Evolutionary conservation across 1,284 basidiomycete species (phyloP), one percentile per base, ranked within the genome.

Genomic region (Ganoderma meredithae): DNA sequence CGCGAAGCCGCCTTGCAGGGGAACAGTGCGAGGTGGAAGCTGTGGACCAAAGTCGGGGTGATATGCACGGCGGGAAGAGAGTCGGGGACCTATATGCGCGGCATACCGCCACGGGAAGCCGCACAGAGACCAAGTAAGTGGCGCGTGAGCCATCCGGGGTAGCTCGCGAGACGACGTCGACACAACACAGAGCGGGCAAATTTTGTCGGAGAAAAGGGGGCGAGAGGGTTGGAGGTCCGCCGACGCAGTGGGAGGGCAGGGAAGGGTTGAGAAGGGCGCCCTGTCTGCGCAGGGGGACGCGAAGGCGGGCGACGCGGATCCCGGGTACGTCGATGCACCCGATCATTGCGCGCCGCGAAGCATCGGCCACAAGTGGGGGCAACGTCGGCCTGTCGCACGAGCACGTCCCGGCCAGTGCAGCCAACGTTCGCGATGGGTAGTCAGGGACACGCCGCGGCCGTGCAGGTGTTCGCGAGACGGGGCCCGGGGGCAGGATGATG

Each of bases 291-390:
- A 58, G 33, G 52, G 15, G 25, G 10, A 2, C 25, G 25, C 27
- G 31, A 56, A 40, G 25, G 59, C n/a, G n/a, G 10, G 10, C 19
- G 36, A 27, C 56, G 25, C 52, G 53, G 43, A 56, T 63, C 17
- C n/a, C 13, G 41, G 19, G 62, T 17, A 33, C 13, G 41, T 13
- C 60, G 70, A 71, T 71, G 67, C n/a, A 44, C n/a, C n/a, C 67
- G 67, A 71, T 71, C 65, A 55, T 58, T 22, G 8, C 53, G 33
- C 22, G 40, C 13, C 31, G 53, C 22, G 39, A 64, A 52, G 60
- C 65, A 70, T 66, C 71, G 71, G 71, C 19, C 63, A 39, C 62
- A 65, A 41, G 3, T 39, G 43, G 47, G 39, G 59, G 22, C 39
- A 60, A 70, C 22, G 10, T 31, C 19, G 25, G 65, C 65, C 58